A percentile compares a stretch with the other conserved stretches of the same genome.
Evolutionary conservation across 176 grass and related monocot species (phyloP).

Genomic region (Aegilops sharonensis): DNA sequence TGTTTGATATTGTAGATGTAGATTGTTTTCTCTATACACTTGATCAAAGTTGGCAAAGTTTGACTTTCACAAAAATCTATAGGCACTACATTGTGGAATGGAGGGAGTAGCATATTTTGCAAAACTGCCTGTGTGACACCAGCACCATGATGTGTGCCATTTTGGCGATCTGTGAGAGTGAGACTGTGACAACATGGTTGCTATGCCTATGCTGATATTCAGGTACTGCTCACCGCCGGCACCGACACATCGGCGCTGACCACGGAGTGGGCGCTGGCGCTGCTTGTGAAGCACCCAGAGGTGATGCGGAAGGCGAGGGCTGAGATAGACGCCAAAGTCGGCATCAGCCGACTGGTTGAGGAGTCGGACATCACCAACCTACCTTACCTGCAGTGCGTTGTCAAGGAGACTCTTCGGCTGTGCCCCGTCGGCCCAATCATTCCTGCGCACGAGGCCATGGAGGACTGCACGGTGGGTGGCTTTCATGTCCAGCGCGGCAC

Average conservation of each 20-base stretch:
- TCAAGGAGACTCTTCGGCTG: slow-evolving; percentile 63
- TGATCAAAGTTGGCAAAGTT: no score
- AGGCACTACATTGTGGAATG: no score
- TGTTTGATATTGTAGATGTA: no score
- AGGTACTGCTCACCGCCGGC: slow-evolving; percentile 50
- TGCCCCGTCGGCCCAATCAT: slow-evolving; percentile 45
- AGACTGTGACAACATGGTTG: not conserved
- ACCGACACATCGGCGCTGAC: slow-evolving; percentile 56
- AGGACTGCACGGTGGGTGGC: slow-evolving; percentile 47
- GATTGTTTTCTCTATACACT: no score
- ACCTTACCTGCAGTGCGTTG: slow-evolving; percentile 45
- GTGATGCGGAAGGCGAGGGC: slow-evolving; percentile 24
- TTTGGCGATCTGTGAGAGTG: not conserved
- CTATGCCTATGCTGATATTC: not conserved
- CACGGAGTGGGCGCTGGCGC: slow-evolving; percentile 66
- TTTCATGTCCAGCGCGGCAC: slow-evolving; percentile 43
- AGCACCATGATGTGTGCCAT: not conserved
- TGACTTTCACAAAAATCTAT: no score
- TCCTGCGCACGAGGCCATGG: slow-evolving; percentile 55
- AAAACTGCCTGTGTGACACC: no score
- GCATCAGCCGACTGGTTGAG: slow-evolving; percentile 32
- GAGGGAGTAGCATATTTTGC: not conserved
- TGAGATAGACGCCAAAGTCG: slow-evolving; percentile 41
- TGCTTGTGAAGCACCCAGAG: slow-evolving; percentile 40
- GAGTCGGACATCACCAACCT: slow-evolving; percentile 51